Percentiles rank a stretch among this genome's conserved stretches.
These are phyloP conservation scores for Mycena vitilis DNA, from an alignment of 768 basidiomycete genomes.

Conservation along the genomic window DNA sequence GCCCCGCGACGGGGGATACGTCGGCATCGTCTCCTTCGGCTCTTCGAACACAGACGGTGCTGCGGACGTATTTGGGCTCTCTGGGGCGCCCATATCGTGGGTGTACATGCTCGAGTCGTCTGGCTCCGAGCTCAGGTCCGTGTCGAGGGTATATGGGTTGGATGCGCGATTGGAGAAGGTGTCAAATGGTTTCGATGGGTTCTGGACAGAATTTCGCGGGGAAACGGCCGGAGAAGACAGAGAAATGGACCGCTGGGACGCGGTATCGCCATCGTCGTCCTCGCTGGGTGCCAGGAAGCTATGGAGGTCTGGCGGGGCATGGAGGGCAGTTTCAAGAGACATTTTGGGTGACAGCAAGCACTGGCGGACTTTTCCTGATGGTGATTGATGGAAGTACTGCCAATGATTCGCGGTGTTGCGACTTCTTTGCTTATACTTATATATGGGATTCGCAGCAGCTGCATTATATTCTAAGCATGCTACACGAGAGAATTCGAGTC, in stretches of 20 bases:
- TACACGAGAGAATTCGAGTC: too few relatives aligned
- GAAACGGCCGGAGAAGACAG: constrained; percentile 75
- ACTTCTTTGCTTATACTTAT: too few relatives aligned
- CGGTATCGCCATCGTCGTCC: constrained; percentile 77
- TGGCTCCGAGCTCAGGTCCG: constrained; percentile 64
- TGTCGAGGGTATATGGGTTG: constrained; percentile 60
- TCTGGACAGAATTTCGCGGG: constrained; percentile 52
- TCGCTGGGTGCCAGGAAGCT: constrained; percentile 50
- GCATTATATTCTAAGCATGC: too few relatives aligned
- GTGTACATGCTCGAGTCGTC: constrained; percentile 66
- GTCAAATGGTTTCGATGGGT: constrained; percentile 40
- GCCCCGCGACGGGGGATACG: constrained; percentile 70
- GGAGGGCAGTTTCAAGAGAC: constrained; percentile 33
- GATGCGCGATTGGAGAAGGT: constrained; percentile 56
- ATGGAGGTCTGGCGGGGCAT: constrained; percentile 42
- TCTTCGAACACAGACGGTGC: constrained; percentile 60
- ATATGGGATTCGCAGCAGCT: too few relatives aligned
- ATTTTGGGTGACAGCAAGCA: constrained; percentile 27
- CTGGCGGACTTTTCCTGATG: too few relatives aligned
- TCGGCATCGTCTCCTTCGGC: constrained; percentile 51
- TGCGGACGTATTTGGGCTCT: constrained; percentile 64
- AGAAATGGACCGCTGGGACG: constrained; percentile 82
- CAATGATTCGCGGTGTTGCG: too few relatives aligned
- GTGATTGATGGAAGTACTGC: too few relatives aligned
- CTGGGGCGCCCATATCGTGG: constrained; percentile 51